These are phyloP conservation scores for Musa beccarii DNA, from an alignment of 176 grass and related monocot genomes.

Conservation along the genomic window DNA sequence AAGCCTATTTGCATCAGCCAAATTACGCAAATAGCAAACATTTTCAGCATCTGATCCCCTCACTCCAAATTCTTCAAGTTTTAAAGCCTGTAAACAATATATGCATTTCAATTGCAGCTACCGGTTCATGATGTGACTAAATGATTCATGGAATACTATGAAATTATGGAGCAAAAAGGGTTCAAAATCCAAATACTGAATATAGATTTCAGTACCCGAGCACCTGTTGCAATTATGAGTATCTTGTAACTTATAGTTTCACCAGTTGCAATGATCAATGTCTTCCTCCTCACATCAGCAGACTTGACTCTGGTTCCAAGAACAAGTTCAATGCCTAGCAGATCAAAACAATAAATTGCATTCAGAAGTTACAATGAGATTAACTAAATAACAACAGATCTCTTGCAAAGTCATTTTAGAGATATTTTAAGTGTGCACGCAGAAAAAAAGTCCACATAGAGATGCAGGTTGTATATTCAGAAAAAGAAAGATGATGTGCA, in stretches of 20 bases:
- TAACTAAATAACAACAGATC: background rate
- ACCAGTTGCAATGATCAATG: slow-evolving; percentile 58
- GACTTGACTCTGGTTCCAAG: slow-evolving; percentile 75
- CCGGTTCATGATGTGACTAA: background rate
- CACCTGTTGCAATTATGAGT: slow-evolving; percentile 92
- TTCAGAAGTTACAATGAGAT: background rate
- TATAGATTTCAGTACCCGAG: slow-evolving; percentile 67
- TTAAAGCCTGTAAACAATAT: slow-evolving; percentile 49
- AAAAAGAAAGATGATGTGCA: too few relatives aligned
- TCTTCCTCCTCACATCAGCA: slow-evolving; percentile 69
- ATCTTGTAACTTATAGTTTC: slow-evolving; percentile 95
- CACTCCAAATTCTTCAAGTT: slow-evolving; percentile 88
- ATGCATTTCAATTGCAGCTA: background rate
- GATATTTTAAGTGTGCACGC: too few relatives aligned
- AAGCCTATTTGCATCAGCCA: slow-evolving; percentile 69
- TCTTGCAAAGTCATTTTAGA: too few relatives aligned
- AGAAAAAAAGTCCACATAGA: too few relatives aligned
- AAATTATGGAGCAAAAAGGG: background rate
- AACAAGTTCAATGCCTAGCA: slow-evolving; percentile 87
- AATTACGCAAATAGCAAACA: slow-evolving; percentile 75
- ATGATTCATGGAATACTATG: background rate
- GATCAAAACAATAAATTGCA: slow-evolving; percentile 12
- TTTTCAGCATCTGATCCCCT: slow-evolving; percentile 61
- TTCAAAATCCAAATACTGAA: slow-evolving; percentile 8
- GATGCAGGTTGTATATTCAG: too few relatives aligned